phyloP scores from a whole-genome alignment of 1,284 basidiomycete genomes.

The Abortiporus biennis region DNA sequence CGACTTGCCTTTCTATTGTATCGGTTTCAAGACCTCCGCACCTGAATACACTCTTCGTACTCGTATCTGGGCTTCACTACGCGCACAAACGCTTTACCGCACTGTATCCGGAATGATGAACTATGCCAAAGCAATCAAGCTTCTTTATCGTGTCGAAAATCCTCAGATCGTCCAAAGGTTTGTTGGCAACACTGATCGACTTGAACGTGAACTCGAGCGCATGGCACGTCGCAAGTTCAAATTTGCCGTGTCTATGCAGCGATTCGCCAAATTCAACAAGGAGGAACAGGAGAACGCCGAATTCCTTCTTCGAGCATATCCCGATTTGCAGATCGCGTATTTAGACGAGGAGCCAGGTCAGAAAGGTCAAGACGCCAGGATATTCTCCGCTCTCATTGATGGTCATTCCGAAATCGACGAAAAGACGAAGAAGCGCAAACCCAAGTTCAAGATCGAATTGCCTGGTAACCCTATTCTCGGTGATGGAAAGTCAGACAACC shows the following conservation, averaged over 20 bases:
- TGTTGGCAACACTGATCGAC: conserved; percentile 93
- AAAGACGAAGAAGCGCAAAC: conserved; percentile 83
- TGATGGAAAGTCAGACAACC: conserved; percentile 99
- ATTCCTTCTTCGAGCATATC: conserved; percentile 96
- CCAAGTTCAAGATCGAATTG: conserved; percentile 97
- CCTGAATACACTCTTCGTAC: conserved; percentile 99
- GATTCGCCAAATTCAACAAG: conserved; percentile 99
- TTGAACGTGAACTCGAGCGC: conserved; percentile 94
- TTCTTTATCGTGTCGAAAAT: conserved; percentile 98
- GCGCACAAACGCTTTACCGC: conserved; percentile 97
- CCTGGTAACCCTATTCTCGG: conserved; percentile 99
- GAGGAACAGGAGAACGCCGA: conserved; percentile 99
- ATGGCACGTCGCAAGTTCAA: conserved; percentile 99
- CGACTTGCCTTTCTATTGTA: conserved; percentile 98
- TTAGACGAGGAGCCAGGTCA: conserved; percentile 92
- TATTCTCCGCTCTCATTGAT: conserved; percentile 95
- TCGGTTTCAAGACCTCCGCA: conserved; percentile 98
- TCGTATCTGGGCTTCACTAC: conserved; percentile 98
- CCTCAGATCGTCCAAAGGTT: conserved; percentile 98
- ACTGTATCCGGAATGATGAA: conserved; percentile 99
- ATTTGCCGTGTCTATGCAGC: conserved; percentile 98
- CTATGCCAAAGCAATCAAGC: conserved; percentile 99
- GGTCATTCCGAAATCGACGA: conserved; percentile 97
- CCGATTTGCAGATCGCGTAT: conserved; percentile 97
- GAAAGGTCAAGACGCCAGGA: conserved; percentile 84